Evolutionary conservation across 225 moss, liverwort and hornwort species (phyloP), one percentile per base, ranked within the genome.

Genomic region (Sphagnum tenellum): DNA sequence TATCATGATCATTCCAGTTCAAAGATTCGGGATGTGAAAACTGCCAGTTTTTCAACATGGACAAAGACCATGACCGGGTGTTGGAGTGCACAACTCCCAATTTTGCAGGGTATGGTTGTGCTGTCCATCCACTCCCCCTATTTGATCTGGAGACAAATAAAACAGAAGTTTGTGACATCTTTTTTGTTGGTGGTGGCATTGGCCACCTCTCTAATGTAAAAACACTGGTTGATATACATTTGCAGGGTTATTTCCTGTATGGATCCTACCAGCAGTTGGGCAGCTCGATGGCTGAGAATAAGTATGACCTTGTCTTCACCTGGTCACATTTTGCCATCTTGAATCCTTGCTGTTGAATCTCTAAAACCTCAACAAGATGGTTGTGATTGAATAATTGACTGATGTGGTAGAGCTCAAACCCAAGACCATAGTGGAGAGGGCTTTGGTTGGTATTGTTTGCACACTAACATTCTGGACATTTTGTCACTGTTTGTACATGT

Each of bases 221-320:
- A 58, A 58, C 29, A 13, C 58, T 58, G 44, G 29, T 4, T 29
- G 29, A 29, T 29, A 29, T 29, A 29, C 1, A 47, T 75, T 57
- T 84, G 76, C 92, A 96, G 96, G 68, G 76, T 98, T 7, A 98
- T 98, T 64, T 90, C 96, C 49, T 90, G 92, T 53, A 98, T 98
- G 96, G 92, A 98, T 83, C 96, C 96, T 44, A 81, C 85, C 59
- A 83, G 82, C 70, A 98, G 96, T 78, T 98, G 96, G 96, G 96
- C 96, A 75, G 90, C 96, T 73, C 85, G 96, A 71, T 98, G 96
- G 96, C 92, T 93, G 59, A 88, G 92, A 73, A 98, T 92, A 85
- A 92, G 96, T 92, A 78, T 60, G 78, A 64, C 47, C 11, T 61
- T 0, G 14, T 58, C 7, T 4, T 45, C 61, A 45, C 46, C 61